Percentiles rank a stretch among this genome's conserved stretches.
These are phyloP conservation scores for Diospyros kaki DNA, from an alignment of 148 eudicot genomes.

Conservation along the genomic window DNA sequence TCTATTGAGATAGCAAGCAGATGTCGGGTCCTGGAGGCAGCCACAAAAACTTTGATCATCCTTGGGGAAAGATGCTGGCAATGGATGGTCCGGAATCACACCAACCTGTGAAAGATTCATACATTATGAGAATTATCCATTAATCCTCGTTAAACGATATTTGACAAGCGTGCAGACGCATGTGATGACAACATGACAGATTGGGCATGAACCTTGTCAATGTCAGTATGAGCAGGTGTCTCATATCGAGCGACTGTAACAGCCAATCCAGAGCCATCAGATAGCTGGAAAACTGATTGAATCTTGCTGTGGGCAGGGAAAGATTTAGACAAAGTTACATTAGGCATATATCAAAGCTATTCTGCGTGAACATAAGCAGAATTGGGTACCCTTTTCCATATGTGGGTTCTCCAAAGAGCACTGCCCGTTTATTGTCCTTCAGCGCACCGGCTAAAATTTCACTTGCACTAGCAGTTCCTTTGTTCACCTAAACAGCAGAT, in stretches of 20 bases:
- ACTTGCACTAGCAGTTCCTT: conserved; percentile 99
- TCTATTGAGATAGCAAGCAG: conserved; percentile 61
- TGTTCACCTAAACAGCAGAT: conserved; percentile 64
- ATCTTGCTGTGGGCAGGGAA: conserved; percentile 55
- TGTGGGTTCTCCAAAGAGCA: conserved; percentile 86
- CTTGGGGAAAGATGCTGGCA: conserved; percentile 85
- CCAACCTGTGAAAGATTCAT: conserved; percentile 54
- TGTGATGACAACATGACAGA: neutral
- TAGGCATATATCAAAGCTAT: neutral
- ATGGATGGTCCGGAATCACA: conserved; percentile 83
- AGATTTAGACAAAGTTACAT: neutral
- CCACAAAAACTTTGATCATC: conserved; percentile 68
- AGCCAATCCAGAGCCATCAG: conserved; percentile 98
- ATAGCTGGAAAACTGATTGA: conserved; percentile 93
- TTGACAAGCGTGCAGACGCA: neutral
- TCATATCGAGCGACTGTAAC: conserved; percentile 98
- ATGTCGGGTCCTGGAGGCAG: conserved; percentile 76
- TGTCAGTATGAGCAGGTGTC: conserved; percentile 96
- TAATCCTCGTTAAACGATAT: neutral
- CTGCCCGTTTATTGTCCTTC: conserved; percentile 95
- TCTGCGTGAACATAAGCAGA: neutral
- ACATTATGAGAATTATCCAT: neutral
- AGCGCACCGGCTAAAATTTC: conserved; percentile 98
- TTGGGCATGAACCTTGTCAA: conserved; percentile 57
- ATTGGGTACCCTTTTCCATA: conserved; percentile 85